Evolutionary conservation across 2,329 filamentous ascomycete genomes (phyloP).

Genomic region (Ophioceras dolichostomum): DNA sequence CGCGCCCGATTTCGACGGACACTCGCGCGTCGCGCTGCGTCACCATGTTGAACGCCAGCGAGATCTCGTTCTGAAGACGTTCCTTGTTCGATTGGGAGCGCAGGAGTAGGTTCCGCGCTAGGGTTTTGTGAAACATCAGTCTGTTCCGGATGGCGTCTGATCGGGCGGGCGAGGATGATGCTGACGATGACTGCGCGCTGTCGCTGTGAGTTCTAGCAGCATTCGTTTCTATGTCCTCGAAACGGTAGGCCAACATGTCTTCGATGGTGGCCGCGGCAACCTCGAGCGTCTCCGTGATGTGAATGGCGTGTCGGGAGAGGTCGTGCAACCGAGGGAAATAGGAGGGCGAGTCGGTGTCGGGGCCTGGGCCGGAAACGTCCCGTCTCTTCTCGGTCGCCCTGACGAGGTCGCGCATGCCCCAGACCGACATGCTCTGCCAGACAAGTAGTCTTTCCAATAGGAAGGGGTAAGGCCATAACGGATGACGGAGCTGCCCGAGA

Average conservation of each 20-base stretch:
- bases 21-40: conserved; percentile 25
- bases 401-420: conserved; percentile 23
- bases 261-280: conserved; percentile 11
- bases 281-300: conserved; percentile 28
- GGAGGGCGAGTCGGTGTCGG: not conserved
- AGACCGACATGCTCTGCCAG: conserved; percentile 23
- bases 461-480: conserved; percentile 23
- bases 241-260: conserved; percentile 10
- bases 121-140: conserved; percentile 19
- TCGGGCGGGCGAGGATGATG: too few species aligned
- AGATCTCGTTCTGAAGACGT: conserved; percentile 41
- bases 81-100: conserved; percentile 25
- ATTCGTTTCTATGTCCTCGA: too few species aligned
- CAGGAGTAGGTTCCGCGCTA: conserved; percentile 19
- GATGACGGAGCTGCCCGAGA: conserved; percentile 8
- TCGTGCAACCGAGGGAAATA: not conserved
- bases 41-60: conserved; percentile 34
- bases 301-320: conserved; percentile 27
- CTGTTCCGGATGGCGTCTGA: conserved; percentile 6
- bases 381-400: conserved; percentile 9
- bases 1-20: conserved; percentile 24
- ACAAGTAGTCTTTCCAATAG: conserved; percentile 17
- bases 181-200: too few species aligned
- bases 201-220: too few species aligned
- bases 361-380: too few species aligned